phyloP scores from a whole-genome alignment of 345 rosid genomes.

The Brassica cretica region DNA sequence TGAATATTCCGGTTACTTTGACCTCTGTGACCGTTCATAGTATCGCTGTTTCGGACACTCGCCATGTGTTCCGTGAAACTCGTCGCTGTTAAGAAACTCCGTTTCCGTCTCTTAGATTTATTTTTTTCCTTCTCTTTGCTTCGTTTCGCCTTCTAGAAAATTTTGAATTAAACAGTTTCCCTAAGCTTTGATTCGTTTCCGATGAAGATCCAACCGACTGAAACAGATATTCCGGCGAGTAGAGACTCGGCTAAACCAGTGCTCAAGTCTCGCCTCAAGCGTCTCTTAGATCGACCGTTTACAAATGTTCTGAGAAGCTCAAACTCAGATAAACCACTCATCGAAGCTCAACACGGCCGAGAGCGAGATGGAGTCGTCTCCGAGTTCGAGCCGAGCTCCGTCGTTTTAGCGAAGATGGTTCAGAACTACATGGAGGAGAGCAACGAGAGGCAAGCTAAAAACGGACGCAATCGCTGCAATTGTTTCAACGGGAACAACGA shows the following conservation, averaged over 20 bases:
- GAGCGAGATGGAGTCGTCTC: constrained; percentile 1
- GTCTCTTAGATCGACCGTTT: constrained; percentile 59
- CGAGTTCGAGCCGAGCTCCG: constrained; percentile 79
- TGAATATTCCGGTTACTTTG: constrained; percentile 46
- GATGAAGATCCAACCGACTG: constrained; percentile 74
- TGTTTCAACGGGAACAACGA: constrained; percentile 75
- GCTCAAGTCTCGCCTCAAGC: constrained; percentile 44
- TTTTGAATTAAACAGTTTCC: not conserved
- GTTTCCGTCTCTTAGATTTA: not conserved
- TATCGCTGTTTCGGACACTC: constrained; percentile 58
- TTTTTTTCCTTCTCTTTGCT: not conserved
- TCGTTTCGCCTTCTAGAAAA: not conserved
- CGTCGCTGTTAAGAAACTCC: constrained; percentile 31
- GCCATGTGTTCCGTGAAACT: constrained; percentile 59
- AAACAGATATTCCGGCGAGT: constrained; percentile 37
- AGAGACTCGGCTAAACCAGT: constrained; percentile 51
- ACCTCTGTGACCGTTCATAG: constrained; percentile 33
- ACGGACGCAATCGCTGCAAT: constrained; percentile 73
- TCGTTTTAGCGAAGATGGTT: constrained; percentile 69
- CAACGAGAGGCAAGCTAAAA: constrained; percentile 64
- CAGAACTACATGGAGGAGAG: constrained; percentile 72
- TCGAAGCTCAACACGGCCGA: constrained; percentile 14
- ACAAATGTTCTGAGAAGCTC: constrained; percentile 42
- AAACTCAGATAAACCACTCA: constrained; percentile 47
- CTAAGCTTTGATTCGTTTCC: constrained; percentile 34